Percentiles rank a stretch among this genome's conserved stretches.
Evolutionary conservation across 2,329 filamentous ascomycete species (phyloP).

Genomic region (Penicillium digitatum): DNA sequence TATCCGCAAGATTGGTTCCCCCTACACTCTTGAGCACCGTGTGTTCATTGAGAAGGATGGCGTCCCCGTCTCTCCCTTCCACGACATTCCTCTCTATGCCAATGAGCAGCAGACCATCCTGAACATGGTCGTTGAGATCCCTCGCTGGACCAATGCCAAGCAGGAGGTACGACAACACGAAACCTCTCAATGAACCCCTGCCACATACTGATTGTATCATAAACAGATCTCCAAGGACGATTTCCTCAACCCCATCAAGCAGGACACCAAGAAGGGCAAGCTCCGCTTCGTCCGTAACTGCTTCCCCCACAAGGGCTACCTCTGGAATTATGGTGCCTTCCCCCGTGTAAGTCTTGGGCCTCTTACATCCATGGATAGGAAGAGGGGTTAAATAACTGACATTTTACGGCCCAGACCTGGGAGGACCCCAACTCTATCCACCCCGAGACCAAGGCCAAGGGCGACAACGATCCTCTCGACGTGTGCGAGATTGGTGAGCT

Average conservation of each 20-base stretch:
- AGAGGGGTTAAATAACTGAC: constrained; percentile 11
- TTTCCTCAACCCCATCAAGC: constrained; percentile 97
- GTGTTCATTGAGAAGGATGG: constrained; percentile 98
- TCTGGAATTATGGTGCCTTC: constrained; percentile 99
- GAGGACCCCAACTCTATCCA: constrained; percentile 95
- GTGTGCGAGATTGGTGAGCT: constrained; percentile 99
- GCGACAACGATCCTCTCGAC: constrained; percentile 98
- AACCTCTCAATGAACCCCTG: background rate
- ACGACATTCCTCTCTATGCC: constrained; percentile 97
- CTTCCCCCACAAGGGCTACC: constrained; percentile 99
- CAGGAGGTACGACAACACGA: constrained; percentile 68
- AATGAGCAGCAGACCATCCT: constrained; percentile 92
- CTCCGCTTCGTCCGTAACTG: constrained; percentile 99
- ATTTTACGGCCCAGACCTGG: constrained; percentile 67
- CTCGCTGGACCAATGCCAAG: constrained; percentile 99
- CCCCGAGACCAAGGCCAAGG: constrained; percentile 99
- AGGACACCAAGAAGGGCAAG: constrained; percentile 99
- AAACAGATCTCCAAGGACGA: constrained; percentile 96
- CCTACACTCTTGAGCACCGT: constrained; percentile 94
- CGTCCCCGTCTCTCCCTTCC: constrained; percentile 87
- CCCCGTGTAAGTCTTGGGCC: constrained; percentile 65
- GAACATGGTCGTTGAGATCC: constrained; percentile 99
- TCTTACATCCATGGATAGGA: background rate
- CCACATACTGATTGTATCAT: constrained; percentile 17
- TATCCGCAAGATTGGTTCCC: constrained; percentile 79